Base-by-base conservation (phyloP, 306 rosid species). In the Acacia melanoxylon region DNA sequence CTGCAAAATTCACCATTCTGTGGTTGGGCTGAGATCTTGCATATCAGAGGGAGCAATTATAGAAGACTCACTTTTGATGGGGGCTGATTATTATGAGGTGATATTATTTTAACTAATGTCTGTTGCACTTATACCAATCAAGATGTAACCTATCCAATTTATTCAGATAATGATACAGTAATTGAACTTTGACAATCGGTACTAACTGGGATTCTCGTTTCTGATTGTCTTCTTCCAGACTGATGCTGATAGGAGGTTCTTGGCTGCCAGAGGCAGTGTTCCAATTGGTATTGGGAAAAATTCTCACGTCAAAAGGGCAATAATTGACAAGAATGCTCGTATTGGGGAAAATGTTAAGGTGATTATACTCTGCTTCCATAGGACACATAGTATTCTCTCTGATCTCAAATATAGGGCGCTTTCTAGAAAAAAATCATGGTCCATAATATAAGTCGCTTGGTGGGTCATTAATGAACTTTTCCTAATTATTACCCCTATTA, bases 31-130 rank as follows among this genome's bases (percentile, higher is more conserved):
- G 33, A 91, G 98, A 70, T 93, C 99, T 77, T 96, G 97, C 89
- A 92, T 96, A 82, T 91, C 97, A 1, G 99, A 96, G 87, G 99
- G 99, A 85, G 98, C 98, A 59, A 87, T 96, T 80, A 92, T 95
- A 65, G 99, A 95, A 86, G 99, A 95, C 85, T 85, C 98, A 0
- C 84, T 95, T 79, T 84, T 95, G 89, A 95, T 95, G 98, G 99
- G 98, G 35, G 99, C 99, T 58, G 99, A 95, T 89, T 95, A 93
- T 81, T 96, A 96, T 72, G 99, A 93, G 98, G 99, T 93, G 80
- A 86, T 80, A 59, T 58, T 61, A 68, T 35, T 67, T 16, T 67
- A 35, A 35, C 42, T 73, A 40, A 71, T 27, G 72, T 49, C 31
- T 17, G 68, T 68, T 41, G 6, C 40, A n/a, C 44, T 61, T 33